Base-by-base conservation (phyloP, 345 rosid genomes). In the Combretum micranthum region DNA sequence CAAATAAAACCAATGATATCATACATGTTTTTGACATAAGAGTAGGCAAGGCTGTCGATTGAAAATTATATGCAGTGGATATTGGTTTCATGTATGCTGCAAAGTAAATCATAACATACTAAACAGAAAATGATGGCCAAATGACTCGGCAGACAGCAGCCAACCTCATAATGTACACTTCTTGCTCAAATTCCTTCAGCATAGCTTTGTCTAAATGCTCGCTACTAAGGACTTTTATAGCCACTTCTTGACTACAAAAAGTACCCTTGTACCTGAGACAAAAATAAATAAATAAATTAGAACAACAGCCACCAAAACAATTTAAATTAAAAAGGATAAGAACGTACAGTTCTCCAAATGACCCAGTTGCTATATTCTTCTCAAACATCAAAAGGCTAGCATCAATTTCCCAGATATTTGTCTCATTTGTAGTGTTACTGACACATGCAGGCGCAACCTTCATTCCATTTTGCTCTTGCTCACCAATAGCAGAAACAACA, bases 151-250 rank as follows among this genome's bases (percentile, higher is more conserved):
- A 32, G 39, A 32, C 39, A 32, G 39, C 39, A 32, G 56, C 51
- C 55, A 64, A 77, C 82, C 82, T 77, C 82, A 77, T 50, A 55
- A 77, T 77, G 20, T 61, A 65, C 51, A 77, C 61, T 65, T 77
- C 82, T 63, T 73, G 78, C 55, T 69, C 55, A 62, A 77, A 77
- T 63, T 77, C 82, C 50, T 56, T 64, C 61, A 16, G 69, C 44
- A 59, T 20, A 50, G 65, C 56, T 47, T 70, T 62, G 57, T 68
- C 56, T 56, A 68, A 53, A 46, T 70, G 68, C 32, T 70, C 78
- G 22, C 57, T 37, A 64, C 62, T 64, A 50, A 77, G 63, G 43
- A 68, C 67, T 70, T 77, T 77, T 21, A 77, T 68, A 42, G 78
- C 82, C 47, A 77, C 78, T 23, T 67, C 71, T 42, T 61, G 65